Conservation (phyloP, 345 rosid species). For the Reutealis trisperma region DNA sequence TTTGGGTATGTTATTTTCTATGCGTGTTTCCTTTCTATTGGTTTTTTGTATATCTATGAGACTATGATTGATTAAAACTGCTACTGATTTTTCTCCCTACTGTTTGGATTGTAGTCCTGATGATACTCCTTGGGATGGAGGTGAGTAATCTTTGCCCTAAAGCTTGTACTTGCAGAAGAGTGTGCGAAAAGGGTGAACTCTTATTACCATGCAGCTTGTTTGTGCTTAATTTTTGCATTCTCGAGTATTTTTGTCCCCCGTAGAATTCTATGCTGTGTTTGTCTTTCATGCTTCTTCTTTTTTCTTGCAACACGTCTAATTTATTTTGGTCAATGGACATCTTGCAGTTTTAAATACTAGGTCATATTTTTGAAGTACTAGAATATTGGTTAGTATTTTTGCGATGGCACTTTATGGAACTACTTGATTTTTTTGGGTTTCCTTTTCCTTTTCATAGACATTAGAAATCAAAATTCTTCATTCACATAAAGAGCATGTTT, state of each 20-base stretch:
- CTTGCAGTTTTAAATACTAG: not conserved
- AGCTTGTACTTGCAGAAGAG: constrained; percentile 6
- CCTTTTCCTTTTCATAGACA: not conserved
- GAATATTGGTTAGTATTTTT: not conserved
- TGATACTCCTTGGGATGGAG: constrained; percentile 87
- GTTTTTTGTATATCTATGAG: constrained; percentile 10
- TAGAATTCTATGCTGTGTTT: not conserved
- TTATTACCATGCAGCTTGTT: not conserved
- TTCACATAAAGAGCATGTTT: too few relatives aligned
- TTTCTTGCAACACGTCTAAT: not conserved
- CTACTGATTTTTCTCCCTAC: not conserved
- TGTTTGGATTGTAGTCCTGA: constrained; percentile 59
- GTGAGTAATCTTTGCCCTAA: constrained; percentile 35
- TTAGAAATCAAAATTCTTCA: too few relatives aligned
- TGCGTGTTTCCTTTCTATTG: not conserved
- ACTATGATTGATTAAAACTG: not conserved
- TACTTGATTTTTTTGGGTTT: not conserved
- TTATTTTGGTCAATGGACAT: not conserved
- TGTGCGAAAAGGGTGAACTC: not conserved
- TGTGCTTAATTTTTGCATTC: not conserved
- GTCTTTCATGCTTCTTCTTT: too few relatives aligned
- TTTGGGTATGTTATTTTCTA: constrained; percentile 20
- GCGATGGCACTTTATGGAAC: not conserved
- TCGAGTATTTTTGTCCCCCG: not conserved
- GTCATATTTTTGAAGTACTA: too few relatives aligned